Evolutionary conservation across 768 basidiomycete species (phyloP), one percentile per base, ranked within the genome.

Genomic region (Coprinopsis marcescibilis): DNA sequence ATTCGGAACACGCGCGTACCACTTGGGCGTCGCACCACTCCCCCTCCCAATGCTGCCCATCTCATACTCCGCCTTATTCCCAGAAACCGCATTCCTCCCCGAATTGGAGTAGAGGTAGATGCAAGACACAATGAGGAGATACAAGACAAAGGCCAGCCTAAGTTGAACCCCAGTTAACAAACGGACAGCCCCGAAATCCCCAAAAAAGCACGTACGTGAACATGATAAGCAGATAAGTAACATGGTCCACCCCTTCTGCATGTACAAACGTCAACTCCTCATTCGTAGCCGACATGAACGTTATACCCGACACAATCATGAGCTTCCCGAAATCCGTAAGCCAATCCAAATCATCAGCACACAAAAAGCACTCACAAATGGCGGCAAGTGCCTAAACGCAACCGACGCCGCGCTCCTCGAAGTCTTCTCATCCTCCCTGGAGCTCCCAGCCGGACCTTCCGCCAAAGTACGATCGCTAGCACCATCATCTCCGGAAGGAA

Each of bases 251-350:
- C 34, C 77, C 84, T 15, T 67, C 69, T 11, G 77, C 77, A 52
- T 89, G 73, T 3, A 85, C 77, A 50, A 74, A 86, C 20, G 73
- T 57, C 23, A 95, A 67, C 61, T 95, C 89, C 66, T 97, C 93
- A 60, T 97, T 91, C 0, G 94, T 96, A 0, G 85, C 94, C 12
- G 86, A 87, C 80, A 95, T 90, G 71, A 97, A 96, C 14, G 91
- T 65, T 2, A 92, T 63, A 85, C 86, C 88, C 45, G 86, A 76
- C 14, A 83, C 68, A 12, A 85, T 76, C 24, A 92, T 77, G 8
- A 89, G 63, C 87, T 89, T 48, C 43, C 40, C 37, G 43, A 36
- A 43, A 38, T 21, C 24, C 39, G 40, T 23, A 42, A 37, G 14
- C 17, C 13, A 6, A 37, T 10, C 23, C 23, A 52, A 13, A 20